A percentile compares a stretch with the other conserved stretches of the same genome.
Conservation (phyloP, 2,329 filamentous ascomycete genomes). For the Sclerotinia subarctica region DNA sequence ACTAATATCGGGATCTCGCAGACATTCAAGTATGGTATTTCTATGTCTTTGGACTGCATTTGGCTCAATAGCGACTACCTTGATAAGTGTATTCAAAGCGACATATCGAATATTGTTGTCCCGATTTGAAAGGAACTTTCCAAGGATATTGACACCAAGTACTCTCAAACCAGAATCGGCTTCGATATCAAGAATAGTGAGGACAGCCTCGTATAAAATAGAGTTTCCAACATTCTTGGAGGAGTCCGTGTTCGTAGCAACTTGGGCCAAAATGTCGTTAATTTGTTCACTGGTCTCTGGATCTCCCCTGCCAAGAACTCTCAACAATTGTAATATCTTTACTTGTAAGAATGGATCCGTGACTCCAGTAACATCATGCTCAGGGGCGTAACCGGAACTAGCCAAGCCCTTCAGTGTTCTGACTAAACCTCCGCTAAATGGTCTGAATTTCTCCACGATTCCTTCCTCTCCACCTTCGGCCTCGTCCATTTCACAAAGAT, state of each 20-base stretch:
- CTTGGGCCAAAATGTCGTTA: slow-evolving; percentile 96
- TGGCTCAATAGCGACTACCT: slow-evolving; percentile 95
- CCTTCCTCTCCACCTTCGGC: slow-evolving; percentile 86
- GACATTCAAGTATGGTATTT: slow-evolving; percentile 94
- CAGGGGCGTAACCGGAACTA: slow-evolving; percentile 92
- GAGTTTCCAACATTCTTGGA: slow-evolving; percentile 99
- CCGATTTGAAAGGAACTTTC: slow-evolving; percentile 96
- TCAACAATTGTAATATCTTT: slow-evolving; percentile 84
- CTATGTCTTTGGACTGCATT: slow-evolving; percentile 96
- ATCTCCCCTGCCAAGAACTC: slow-evolving; percentile 84
- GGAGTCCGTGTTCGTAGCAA: slow-evolving; percentile 96
- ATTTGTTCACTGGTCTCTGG: slow-evolving; percentile 89
- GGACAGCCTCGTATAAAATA: slow-evolving; percentile 94
- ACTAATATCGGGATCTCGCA: slow-evolving; percentile 96
- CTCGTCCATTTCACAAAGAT: slow-evolving; percentile 92
- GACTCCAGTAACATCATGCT: slow-evolving; percentile 97
- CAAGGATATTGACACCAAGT: slow-evolving; percentile 94
- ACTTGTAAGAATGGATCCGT: slow-evolving; percentile 97
- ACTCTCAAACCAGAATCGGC: slow-evolving; percentile 93
- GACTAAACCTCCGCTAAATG: slow-evolving; percentile 79
- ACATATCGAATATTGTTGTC: slow-evolving; percentile 99
- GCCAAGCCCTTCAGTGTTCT: slow-evolving; percentile 89
- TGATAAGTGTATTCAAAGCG: slow-evolving; percentile 93
- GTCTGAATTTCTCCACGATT: slow-evolving; percentile 86
- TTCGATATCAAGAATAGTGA: slow-evolving; percentile 96